These are phyloP conservation scores for Craterostigma plantagineum DNA, from an alignment of 257 asterid genomes.

Conservation along the genomic window DNA sequence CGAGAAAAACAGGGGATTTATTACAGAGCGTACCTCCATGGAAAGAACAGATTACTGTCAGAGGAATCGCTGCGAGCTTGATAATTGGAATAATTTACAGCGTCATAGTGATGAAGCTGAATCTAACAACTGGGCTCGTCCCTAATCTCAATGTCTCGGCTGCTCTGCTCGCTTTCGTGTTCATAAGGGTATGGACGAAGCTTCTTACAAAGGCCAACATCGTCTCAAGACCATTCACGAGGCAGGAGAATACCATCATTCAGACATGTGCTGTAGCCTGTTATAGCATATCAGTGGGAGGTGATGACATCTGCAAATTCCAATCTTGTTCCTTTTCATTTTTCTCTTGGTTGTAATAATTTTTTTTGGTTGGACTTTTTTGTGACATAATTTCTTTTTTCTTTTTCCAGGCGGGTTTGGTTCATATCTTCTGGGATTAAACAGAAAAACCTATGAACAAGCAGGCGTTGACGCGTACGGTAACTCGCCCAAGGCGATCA, in stretches of 20 bases:
- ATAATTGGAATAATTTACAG: not conserved
- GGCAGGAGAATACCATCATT: constrained; percentile 4
- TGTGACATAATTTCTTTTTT: too few species aligned
- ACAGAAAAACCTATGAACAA: constrained; percentile 33
- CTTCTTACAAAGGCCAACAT: not conserved
- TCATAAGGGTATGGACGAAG: not conserved
- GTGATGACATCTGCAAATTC: not conserved
- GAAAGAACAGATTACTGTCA: not conserved
- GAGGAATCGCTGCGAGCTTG: not conserved
- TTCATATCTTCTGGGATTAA: constrained; percentile 42
- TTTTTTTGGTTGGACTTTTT: too few species aligned
- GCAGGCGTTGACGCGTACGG: constrained; percentile 49
- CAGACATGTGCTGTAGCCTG: constrained; percentile 4
- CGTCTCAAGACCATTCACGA: not conserved
- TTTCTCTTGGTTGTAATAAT: constrained; percentile 3
- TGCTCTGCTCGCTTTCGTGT: not conserved
- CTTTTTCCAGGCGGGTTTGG: constrained; percentile 45
- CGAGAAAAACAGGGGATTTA: too few species aligned
- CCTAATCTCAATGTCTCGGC: not conserved
- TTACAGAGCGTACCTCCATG: not conserved
- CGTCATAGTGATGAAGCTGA: not conserved
- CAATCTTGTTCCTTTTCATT: not conserved
- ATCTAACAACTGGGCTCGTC: not conserved
- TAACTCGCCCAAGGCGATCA: constrained; percentile 29
- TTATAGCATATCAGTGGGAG: not conserved